Percentiles rank a stretch among this genome's conserved stretches.
Conservation (phyloP, 805 yeast genomes). For the Candida bentonensis region DNA sequence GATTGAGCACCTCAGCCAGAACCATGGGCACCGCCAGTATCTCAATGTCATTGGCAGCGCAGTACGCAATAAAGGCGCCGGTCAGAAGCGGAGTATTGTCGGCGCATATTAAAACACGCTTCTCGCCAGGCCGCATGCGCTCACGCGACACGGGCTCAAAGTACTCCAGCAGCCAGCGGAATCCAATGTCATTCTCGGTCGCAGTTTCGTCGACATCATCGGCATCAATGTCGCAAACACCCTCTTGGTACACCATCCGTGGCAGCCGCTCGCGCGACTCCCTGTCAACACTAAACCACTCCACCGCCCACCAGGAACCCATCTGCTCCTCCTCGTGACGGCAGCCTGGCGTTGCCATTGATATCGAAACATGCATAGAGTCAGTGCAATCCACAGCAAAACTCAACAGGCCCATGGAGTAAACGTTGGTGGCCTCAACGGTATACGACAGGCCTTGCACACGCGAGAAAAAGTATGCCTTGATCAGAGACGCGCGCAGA, state of each 20-base stretch:
- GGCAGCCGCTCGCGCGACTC: constrained; percentile 11
- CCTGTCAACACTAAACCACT: background rate
- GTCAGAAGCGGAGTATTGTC: background rate
- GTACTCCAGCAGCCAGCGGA: background rate
- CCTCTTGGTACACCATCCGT: background rate
- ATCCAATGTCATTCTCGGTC: background rate
- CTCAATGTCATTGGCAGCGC: background rate
- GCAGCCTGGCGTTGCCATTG: background rate
- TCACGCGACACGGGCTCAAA: background rate
- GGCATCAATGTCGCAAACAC: background rate
- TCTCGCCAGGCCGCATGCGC: background rate
- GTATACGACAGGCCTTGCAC: too few relatives aligned
- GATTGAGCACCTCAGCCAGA: background rate
- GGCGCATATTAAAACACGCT: background rate
- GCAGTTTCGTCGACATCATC: constrained; percentile 10
- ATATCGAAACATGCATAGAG: background rate
- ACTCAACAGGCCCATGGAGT: background rate
- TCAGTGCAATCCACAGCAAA: background rate
- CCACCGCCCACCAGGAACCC: background rate
- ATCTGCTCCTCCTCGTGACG: background rate
- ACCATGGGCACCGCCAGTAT: background rate
- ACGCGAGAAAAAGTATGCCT: too few relatives aligned
- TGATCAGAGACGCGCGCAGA: background rate
- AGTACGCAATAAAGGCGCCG: background rate
- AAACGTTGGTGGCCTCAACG: too few relatives aligned